phyloP scores from a whole-genome alignment of 2,329 filamentous ascomycete species.

The Pseudogymnoascus sp. region DNA sequence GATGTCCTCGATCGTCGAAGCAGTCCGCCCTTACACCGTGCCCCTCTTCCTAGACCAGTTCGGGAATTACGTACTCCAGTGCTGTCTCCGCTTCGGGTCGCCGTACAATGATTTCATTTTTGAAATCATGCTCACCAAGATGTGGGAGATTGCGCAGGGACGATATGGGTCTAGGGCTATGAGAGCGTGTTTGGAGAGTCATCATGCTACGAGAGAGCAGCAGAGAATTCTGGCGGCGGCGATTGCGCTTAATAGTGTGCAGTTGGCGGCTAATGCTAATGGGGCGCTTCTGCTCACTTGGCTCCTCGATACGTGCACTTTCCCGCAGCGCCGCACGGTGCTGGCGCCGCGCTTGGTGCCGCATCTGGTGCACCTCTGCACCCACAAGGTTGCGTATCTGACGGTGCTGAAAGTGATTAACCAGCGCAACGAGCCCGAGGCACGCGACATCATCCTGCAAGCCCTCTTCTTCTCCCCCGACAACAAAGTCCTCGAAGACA shows the following conservation, averaged over 20 bases:
- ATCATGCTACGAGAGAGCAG: constrained; percentile 90
- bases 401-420: constrained; percentile 98
- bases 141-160: constrained; percentile 91
- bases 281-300: constrained; percentile 89
- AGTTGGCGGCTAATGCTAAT: constrained; percentile 92
- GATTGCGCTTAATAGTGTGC: constrained; percentile 93
- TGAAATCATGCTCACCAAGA: constrained; percentile 86
- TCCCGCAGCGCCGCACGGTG: constrained; percentile 83
- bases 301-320: constrained; percentile 97
- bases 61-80: constrained; percentile 96
- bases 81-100: constrained; percentile 82
- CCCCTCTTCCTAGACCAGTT: constrained; percentile 95
- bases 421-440: constrained; percentile 88
- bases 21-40: constrained; percentile 76
- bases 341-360: constrained; percentile 87
- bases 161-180: constrained; percentile 92
- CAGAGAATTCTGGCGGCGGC: constrained; percentile 89
- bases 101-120: constrained; percentile 96
- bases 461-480: constrained; percentile 88
- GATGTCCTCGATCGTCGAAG: constrained; percentile 75
- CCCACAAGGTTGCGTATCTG: constrained; percentile 95
- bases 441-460: constrained; percentile 79
- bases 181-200: constrained; percentile 92
- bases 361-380: constrained; percentile 89
- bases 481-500: constrained; percentile 79